phyloP scores from a whole-genome alignment of 2,329 filamentous ascomycete species.

The Plenodomus tracheiphilus region DNA sequence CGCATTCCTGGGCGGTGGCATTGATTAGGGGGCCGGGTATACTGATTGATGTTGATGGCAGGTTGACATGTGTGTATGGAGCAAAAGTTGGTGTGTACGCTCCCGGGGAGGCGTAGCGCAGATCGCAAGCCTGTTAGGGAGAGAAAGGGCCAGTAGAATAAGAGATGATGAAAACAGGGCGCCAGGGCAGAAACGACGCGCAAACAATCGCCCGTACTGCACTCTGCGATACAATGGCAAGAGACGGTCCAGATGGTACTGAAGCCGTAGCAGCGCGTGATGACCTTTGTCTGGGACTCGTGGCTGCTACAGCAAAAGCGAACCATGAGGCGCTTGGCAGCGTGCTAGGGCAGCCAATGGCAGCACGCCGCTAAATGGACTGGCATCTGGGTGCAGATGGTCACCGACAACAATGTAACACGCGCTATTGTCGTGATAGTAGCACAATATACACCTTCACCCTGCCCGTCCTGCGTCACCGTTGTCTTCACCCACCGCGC shows the following conservation, averaged over 20 bases:
- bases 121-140: conserved; percentile 37
- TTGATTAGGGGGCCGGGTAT: conserved; percentile 10
- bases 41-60: conserved; percentile 8
- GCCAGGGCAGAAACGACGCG: conserved; percentile 16
- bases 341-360: conserved; percentile 25
- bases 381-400: conserved; percentile 20
- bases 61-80: conserved; percentile 17
- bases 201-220: conserved; percentile 15
- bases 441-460: neutral
- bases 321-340: conserved; percentile 28
- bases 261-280: conserved; percentile 29
- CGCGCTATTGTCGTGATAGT: conserved; percentile 2
- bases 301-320: conserved; percentile 39
- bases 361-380: conserved; percentile 23
- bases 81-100: conserved; percentile 25
- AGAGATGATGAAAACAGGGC: conserved; percentile 26
- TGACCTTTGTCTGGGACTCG: conserved; percentile 42
- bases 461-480: neutral
- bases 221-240: conserved; percentile 19
- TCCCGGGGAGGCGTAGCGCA: conserved; percentile 40
- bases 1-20: conserved; percentile 31
- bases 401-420: conserved; percentile 10
- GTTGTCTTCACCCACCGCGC: neutral
- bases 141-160: conserved; percentile 22
- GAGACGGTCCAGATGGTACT: conserved; percentile 13